Conservation (phyloP, 108 stramenopile species). For the Skeletonema menzelii region DNA sequence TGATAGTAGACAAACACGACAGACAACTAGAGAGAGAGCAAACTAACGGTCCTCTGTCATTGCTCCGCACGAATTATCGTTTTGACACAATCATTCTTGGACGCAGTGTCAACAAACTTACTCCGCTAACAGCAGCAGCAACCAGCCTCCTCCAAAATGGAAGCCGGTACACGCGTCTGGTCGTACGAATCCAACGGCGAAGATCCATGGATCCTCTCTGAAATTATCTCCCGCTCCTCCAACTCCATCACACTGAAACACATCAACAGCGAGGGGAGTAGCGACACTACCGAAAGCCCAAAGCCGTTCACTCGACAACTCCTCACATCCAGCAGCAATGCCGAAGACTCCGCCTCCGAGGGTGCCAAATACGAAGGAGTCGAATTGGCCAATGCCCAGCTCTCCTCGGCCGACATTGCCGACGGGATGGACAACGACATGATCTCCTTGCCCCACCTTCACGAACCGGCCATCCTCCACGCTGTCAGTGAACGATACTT, state of each 20-base stretch:
- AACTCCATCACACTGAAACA: slow-evolving; percentile 56
- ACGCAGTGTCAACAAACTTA: no score
- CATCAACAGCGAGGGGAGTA: slow-evolving; percentile 11
- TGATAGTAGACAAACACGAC: no score
- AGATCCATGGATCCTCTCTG: slow-evolving; percentile 85
- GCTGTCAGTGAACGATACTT: slow-evolving; percentile 88
- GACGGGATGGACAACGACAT: slow-evolving; percentile 91
- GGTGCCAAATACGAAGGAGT: slow-evolving; percentile 81
- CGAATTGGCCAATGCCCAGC: slow-evolving; percentile 80
- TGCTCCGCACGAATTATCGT: no score
- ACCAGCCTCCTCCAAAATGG: slow-evolving; percentile 41
- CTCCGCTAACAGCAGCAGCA: not conserved
- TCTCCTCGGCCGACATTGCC: slow-evolving; percentile 67
- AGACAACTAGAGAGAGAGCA: no score
- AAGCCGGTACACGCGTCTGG: slow-evolving; percentile 86
- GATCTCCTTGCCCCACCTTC: slow-evolving; percentile 94
- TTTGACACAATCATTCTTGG: no score
- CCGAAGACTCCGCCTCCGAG: slow-evolving; percentile 16
- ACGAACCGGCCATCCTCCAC: slow-evolving; percentile 98
- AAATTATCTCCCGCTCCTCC: slow-evolving; percentile 67
- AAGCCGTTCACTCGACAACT: slow-evolving; percentile 53
- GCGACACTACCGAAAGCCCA: slow-evolving; percentile 23
- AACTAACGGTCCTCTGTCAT: no score
- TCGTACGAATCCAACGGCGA: slow-evolving; percentile 70
- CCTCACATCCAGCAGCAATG: not conserved